Conservation (phyloP, 225 moss, liverwort and hornwort genomes). For the Pleurozium schreberi region DNA sequence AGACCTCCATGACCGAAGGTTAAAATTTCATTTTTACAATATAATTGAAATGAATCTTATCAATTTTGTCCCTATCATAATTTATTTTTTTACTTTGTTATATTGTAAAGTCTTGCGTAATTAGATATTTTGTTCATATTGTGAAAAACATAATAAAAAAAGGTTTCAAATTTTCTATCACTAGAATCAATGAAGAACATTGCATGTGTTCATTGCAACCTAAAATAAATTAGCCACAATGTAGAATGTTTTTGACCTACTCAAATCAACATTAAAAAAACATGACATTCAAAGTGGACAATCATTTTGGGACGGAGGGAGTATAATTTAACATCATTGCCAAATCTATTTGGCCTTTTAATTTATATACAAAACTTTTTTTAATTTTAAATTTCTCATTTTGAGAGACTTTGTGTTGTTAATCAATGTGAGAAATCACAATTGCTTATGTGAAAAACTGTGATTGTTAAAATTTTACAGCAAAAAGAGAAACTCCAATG, state of each 20-base stretch:
- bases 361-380: too few relatives aligned
- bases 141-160: too few relatives aligned
- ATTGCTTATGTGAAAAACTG: neutral
- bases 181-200: too few relatives aligned
- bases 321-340: neutral
- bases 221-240: too few relatives aligned
- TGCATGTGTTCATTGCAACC: too few relatives aligned
- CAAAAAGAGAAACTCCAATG: neutral
- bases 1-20: neutral
- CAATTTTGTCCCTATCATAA: neutral
- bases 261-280: too few relatives aligned
- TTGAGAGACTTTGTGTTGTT: neutral
- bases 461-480: neutral
- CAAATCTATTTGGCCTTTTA: neutral
- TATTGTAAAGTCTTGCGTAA: neutral
- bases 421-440: neutral
- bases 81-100: too few relatives aligned
- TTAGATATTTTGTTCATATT: neutral
- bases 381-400: neutral
- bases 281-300: too few relatives aligned
- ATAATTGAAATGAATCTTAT: neutral
- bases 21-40: neutral
- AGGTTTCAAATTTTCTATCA: too few relatives aligned
- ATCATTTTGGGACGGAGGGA: too few relatives aligned
- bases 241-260: too few relatives aligned